These are phyloP conservation scores for Haplosporangium sp. DNA, from an alignment of 371 early-diverging fungal species.

Conservation along the genomic window DNA sequence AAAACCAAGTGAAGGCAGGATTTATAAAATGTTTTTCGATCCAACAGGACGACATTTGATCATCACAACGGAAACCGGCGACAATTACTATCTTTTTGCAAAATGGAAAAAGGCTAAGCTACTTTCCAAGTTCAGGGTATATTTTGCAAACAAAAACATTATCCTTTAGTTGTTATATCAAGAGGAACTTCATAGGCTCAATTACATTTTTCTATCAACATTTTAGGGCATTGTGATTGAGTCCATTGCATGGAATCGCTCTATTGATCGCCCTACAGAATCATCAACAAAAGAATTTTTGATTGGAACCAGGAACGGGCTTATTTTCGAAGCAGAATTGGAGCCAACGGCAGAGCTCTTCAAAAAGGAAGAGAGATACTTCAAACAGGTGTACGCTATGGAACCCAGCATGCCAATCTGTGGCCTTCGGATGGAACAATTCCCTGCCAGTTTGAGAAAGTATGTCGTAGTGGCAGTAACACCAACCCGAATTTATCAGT, in stretches of 20 bases:
- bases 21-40: constrained; percentile 83
- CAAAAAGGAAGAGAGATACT: constrained; percentile 83
- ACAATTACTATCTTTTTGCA: constrained; percentile 86
- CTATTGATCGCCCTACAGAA: constrained; percentile 56
- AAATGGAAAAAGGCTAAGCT: constrained; percentile 82
- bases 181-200: too few species aligned
- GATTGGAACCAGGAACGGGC: constrained; percentile 86
- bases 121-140: constrained; percentile 73
- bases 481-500: constrained; percentile 85
- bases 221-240: constrained; percentile 80
- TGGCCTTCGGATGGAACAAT: constrained; percentile 84
- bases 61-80: constrained; percentile 86
- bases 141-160: background rate
- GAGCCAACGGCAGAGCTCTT: constrained; percentile 87
- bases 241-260: constrained; percentile 91
- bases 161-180: too few species aligned
- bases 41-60: constrained; percentile 90
- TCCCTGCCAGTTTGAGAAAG: constrained; percentile 77
- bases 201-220: too few species aligned
- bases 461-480: constrained; percentile 85
- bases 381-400: constrained; percentile 77
- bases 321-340: constrained; percentile 87
- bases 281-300: constrained; percentile 83
- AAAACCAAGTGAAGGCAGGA: constrained; percentile 70
- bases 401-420: constrained; percentile 77